These are phyloP conservation scores for Neofusicoccum ribis DNA, from an alignment of 2,329 filamentous ascomycete species.

Conservation along the genomic window DNA sequence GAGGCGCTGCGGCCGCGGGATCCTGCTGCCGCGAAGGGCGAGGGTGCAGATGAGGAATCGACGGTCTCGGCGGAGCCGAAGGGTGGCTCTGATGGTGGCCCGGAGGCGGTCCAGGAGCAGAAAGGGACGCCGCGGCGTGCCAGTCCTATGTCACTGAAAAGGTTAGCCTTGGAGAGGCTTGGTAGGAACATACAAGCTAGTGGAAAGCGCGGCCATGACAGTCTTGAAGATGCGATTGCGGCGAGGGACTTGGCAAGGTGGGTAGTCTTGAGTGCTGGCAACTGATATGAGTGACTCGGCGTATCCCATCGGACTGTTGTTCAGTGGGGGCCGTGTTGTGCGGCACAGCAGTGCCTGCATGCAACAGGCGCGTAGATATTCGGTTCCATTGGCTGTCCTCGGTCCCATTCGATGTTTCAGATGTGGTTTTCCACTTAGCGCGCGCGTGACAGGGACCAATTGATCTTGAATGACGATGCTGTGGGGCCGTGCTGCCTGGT, in stretches of 20 bases:
- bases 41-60: constrained; percentile 6
- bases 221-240: constrained; percentile 49
- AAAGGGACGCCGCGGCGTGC: background rate
- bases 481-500: too few relatives aligned
- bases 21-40: background rate
- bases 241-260: constrained; percentile 40
- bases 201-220: constrained; percentile 42
- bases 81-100: background rate
- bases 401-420: too few relatives aligned
- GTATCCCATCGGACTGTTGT: too few relatives aligned
- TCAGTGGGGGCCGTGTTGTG: too few relatives aligned
- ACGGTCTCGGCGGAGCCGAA: background rate
- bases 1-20: constrained; percentile 5
- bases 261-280: background rate
- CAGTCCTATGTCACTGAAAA: constrained; percentile 26
- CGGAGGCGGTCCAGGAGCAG: constrained; percentile 10
- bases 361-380: too few relatives aligned
- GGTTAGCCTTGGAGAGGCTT: constrained; percentile 24
- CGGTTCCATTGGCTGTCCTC: too few relatives aligned
- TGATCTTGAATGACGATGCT: too few relatives aligned
- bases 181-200: constrained; percentile 28
- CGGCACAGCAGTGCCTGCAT: too few relatives aligned
- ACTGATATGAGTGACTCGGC: too few relatives aligned
- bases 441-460: too few relatives aligned
- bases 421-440: too few relatives aligned